Base-by-base conservation (phyloP, 495 filamentous ascomycete genomes). In the Xylaria flabelliformis region DNA sequence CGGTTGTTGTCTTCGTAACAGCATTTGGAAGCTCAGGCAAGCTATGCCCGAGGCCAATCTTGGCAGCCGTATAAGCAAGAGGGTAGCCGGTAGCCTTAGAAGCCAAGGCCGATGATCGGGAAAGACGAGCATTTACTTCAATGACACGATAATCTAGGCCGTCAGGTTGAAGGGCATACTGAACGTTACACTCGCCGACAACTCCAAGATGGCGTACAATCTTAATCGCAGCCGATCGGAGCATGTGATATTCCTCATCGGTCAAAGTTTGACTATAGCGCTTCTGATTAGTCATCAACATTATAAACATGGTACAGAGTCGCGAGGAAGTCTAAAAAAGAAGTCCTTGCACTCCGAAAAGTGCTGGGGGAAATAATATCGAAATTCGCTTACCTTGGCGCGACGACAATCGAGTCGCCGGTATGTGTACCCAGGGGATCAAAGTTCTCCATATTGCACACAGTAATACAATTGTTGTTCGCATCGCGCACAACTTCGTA, bases 381-480 rank as follows among this genome's bases (percentile, higher is more conserved):
- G 3, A 39, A 8, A 61, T n/a, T 6, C 32, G 21, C 58, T 61
- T 61, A 61, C 58, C 58, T 61, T 21, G 95, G 95, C 64, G 95
- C 94, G 75, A 98, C 94, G 67, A 98, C 95, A 75, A 98, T 97
- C 73, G 94, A 97, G 84, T 98, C 95, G 80, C 95, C 95, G 50
- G 95, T 98, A 80, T 98, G 95, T 67, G 97, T 95, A 78, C 95
- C 95, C 44, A 98, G 87, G 48, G 95, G 95, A 79, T 98, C 95
- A 79, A 98, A 98, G 84, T 98, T 98, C 85, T 98, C 95, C 95
- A 98, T 98, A 85, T 98, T 98, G 86, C 95, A 98, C 58, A 98
- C 95, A 21, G 95, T 98, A 75, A 98, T 98, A 82, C 96, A 98
- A 85, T 98, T 98, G 87, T 98, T 96, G 75, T 90, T 88, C 58